These are phyloP conservation scores for Mimosa bimucronata DNA, from an alignment of 306 rosid species.

Conservation along the genomic window DNA sequence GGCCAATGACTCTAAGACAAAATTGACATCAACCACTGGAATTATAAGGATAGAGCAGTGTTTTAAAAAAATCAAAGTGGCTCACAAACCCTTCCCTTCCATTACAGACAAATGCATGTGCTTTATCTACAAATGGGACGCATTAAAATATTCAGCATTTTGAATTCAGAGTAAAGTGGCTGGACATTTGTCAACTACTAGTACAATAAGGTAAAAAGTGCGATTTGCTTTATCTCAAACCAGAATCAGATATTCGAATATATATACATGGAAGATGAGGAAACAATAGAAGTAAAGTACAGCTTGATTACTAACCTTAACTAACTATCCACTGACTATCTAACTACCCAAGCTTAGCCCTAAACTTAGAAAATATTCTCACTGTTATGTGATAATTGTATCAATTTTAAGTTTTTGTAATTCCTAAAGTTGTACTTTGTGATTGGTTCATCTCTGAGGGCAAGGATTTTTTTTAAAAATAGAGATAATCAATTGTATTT, in stretches of 20 bases:
- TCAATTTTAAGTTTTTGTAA: no score
- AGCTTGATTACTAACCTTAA: no score
- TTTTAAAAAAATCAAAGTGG: slow-evolving; percentile 1
- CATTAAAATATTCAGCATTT: background rate
- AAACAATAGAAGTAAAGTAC: no score
- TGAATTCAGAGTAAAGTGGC: background rate
- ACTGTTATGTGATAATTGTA: no score
- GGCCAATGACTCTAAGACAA: slow-evolving; percentile 58
- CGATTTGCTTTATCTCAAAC: background rate
- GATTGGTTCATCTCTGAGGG: no score
- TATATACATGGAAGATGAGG: background rate
- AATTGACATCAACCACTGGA: slow-evolving; percentile 61
- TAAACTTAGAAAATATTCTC: no score
- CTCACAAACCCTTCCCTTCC: background rate
- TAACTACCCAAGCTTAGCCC: background rate
- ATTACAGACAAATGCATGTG: background rate
- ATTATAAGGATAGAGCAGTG: slow-evolving; percentile 22
- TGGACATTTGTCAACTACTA: background rate
- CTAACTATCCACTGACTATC: background rate
- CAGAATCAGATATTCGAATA: background rate
- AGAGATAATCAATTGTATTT: no score
- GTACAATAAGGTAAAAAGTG: background rate
- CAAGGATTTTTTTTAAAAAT: no score
- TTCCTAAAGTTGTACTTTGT: no score
- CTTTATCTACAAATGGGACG: background rate